Conservation (phyloP, 1,139 yeast genomes). For the Arxiozyma heterogenica region DNA sequence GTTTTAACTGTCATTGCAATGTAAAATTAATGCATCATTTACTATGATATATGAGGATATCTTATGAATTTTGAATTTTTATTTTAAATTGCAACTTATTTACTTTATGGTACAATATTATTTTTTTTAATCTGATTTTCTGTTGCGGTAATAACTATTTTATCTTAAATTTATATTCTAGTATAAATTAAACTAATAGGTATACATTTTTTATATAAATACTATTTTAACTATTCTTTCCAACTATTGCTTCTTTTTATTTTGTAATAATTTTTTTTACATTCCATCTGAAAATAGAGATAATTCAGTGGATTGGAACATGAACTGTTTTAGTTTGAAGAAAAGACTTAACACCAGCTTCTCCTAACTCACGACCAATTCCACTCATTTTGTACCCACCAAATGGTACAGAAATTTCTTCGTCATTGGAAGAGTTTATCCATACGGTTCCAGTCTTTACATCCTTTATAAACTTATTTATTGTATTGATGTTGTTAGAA, state of each 20-base stretch:
- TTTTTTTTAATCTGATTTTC: too few species aligned
- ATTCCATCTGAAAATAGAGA: conserved; percentile 5
- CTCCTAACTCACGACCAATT: conserved; percentile 81
- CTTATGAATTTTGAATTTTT: too few species aligned
- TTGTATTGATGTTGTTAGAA: conserved; percentile 52
- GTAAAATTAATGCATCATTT: too few species aligned
- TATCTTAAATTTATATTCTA: too few species aligned
- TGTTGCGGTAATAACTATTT: too few species aligned
- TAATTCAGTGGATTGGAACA: conserved; percentile 35
- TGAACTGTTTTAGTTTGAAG: conserved; percentile 76
- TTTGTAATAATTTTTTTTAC: neutral
- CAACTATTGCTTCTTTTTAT: neutral
- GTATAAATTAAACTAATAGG: too few species aligned
- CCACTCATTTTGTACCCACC: conserved; percentile 82
- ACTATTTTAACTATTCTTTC: neutral
- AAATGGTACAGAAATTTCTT: conserved; percentile 68
- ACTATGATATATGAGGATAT: neutral
- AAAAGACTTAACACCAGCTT: conserved; percentile 67
- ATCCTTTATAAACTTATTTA: conserved; percentile 53
- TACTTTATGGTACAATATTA: too few species aligned
- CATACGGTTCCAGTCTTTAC: conserved; percentile 79
- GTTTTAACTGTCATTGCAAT: too few species aligned
- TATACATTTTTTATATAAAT: too few species aligned
- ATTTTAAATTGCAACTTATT: too few species aligned
- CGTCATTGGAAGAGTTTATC: conserved; percentile 77